Conservation (phyloP, 2,329 filamentous ascomycete genomes). For the Scedosporium apiospermum region DNA sequence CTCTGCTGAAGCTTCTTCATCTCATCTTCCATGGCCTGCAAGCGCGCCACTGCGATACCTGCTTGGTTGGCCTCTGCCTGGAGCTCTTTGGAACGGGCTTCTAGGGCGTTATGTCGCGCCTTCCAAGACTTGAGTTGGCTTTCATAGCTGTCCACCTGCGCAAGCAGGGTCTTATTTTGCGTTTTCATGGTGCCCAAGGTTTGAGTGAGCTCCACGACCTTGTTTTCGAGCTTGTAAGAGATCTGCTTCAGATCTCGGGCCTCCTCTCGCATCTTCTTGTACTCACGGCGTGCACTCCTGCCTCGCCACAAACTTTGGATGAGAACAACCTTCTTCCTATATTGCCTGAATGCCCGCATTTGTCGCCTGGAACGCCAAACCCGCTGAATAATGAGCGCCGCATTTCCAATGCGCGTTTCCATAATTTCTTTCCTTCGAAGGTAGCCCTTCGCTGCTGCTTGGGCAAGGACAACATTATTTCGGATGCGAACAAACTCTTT, state of each 20-base stretch:
- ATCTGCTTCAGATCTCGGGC: constrained; percentile 98
- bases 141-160: constrained; percentile 92
- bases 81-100: constrained; percentile 83
- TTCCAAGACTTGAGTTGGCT: constrained; percentile 94
- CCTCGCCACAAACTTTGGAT: constrained; percentile 93
- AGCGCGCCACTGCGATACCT: constrained; percentile 83
- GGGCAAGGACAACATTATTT: constrained; percentile 76
- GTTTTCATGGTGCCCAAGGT: constrained; percentile 84
- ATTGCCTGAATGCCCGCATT: constrained; percentile 73
- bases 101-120: constrained; percentile 79
- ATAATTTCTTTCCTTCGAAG: constrained; percentile 84
- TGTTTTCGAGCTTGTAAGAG: constrained; percentile 98
- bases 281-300: constrained; percentile 66
- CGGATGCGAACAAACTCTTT: constrained; percentile 71
- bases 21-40: constrained; percentile 88
- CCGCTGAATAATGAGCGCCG: constrained; percentile 81
- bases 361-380: constrained; percentile 77
- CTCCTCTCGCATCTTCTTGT: constrained; percentile 89
- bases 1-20: constrained; percentile 84
- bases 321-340: constrained; percentile 80
- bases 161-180: constrained; percentile 83
- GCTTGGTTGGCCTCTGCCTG: constrained; percentile 97
- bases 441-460: constrained; percentile 86
- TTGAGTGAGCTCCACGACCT: constrained; percentile 97
- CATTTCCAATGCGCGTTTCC: constrained; percentile 88